Evolutionary conservation across 2,329 filamentous ascomycete genomes (phyloP).

Genomic region (Rosellinia necatrix): DNA sequence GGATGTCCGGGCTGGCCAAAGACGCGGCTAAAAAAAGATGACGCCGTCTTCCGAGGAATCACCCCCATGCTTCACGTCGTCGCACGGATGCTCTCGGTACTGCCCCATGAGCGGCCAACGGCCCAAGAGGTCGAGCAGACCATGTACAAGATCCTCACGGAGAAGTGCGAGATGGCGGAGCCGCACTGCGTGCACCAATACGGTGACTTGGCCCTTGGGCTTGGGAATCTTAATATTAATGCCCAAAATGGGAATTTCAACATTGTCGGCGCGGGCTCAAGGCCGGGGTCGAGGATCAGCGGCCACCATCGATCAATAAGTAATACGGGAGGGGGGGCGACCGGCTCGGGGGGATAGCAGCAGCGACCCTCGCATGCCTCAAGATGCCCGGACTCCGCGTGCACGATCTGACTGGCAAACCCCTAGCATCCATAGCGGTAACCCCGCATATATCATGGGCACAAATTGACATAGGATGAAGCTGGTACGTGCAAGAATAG

Average conservation of each 20-base stretch:
- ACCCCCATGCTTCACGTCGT: constrained; percentile 58
- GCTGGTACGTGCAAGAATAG: too few relatives aligned
- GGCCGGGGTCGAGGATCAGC: constrained; percentile 28
- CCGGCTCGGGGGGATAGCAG: constrained; percentile 15
- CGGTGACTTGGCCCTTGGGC: constrained; percentile 38
- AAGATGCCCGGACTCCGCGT: constrained; percentile 6
- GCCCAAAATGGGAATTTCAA: constrained; percentile 37
- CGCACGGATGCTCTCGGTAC: constrained; percentile 57
- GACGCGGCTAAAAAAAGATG: constrained; percentile 59
- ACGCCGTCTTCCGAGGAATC: constrained; percentile 55
- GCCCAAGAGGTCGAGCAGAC: constrained; percentile 57
- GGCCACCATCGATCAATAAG: constrained; percentile 35
- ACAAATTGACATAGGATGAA: constrained; percentile 2
- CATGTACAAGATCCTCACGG: constrained; percentile 57
- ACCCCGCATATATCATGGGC: constrained; percentile 15
- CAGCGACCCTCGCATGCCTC: neutral
- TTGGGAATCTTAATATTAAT: constrained; percentile 42
- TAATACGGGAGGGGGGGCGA: constrained; percentile 29
- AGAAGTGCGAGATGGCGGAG: constrained; percentile 52
- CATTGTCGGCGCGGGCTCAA: constrained; percentile 34
- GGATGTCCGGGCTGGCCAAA: constrained; percentile 66
- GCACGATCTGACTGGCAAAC: constrained; percentile 46
- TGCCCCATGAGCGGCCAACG: constrained; percentile 57
- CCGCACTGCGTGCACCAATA: constrained; percentile 61
- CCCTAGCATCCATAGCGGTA: constrained; percentile 44